These are phyloP conservation scores for Tetrahymena elliotti DNA, from an alignment of 73 alveolate species.

Conservation along the genomic window DNA sequence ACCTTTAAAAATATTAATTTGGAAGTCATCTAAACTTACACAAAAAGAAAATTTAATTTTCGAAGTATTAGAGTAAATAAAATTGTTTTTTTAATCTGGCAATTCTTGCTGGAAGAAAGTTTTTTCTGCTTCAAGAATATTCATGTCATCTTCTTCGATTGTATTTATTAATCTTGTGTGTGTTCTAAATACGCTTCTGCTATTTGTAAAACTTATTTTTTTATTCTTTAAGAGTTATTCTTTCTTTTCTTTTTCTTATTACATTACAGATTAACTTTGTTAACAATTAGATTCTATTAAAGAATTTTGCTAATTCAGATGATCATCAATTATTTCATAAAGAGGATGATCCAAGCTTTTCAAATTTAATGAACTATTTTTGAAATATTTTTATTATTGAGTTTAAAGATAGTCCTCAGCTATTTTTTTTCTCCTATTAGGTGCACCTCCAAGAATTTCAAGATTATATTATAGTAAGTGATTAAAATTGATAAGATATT, in stretches of 20 bases:
- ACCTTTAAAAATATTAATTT: not conserved
- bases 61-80: not conserved
- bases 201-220: not conserved
- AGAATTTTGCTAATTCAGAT: too few relatives aligned
- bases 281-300: not conserved
- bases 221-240: not conserved
- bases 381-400: not conserved
- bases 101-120: not conserved
- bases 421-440: not conserved
- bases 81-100: not conserved
- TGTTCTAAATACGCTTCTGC: not conserved
- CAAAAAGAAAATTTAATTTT: not conserved
- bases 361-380: not conserved
- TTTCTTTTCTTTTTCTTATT: not conserved
- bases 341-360: not conserved
- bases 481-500: not conserved
- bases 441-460: not conserved
- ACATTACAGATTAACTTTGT: not conserved
- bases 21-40: not conserved
- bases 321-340: not conserved
- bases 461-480: not conserved
- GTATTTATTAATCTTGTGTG: not conserved
- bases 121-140: not conserved
- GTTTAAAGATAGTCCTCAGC: not conserved
- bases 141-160: not conserved